These are phyloP conservation scores for Triangularia verruculosa DNA, from an alignment of 2,329 filamentous ascomycete species.

Conservation along the genomic window DNA sequence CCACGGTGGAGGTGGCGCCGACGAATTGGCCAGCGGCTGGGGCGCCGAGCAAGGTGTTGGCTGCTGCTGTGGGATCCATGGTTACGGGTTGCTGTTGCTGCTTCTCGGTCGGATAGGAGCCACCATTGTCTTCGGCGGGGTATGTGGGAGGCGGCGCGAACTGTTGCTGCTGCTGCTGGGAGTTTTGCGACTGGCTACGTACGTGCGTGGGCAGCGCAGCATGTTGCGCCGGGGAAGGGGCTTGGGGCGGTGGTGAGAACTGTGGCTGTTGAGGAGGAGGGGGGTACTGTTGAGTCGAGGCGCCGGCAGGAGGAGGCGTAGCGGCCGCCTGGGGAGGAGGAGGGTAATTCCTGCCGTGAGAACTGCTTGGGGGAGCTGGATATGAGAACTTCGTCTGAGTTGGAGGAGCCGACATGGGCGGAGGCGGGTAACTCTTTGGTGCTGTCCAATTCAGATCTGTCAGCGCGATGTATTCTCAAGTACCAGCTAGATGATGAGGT, in stretches of 20 bases:
- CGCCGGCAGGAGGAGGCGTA: neutral
- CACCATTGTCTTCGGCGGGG: constrained; percentile 26
- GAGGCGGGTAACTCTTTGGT: constrained; percentile 35
- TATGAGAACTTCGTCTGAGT: constrained; percentile 38
- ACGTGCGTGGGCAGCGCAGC: constrained; percentile 37
- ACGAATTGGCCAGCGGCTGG: constrained; percentile 55
- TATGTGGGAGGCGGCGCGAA: constrained; percentile 35
- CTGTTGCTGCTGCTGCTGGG: constrained; percentile 26
- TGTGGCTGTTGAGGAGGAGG: constrained; percentile 34
- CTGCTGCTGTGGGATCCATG: constrained; percentile 31
- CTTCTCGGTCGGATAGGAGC: constrained; percentile 30
- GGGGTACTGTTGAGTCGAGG: constrained; percentile 28
- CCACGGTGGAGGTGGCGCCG: constrained; percentile 55
- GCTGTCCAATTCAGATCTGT: constrained; percentile 1
- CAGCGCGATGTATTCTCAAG: neutral
- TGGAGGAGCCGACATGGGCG: constrained; percentile 37
- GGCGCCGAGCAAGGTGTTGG: constrained; percentile 38
- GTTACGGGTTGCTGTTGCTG: constrained; percentile 23
- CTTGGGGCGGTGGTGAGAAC: constrained; percentile 19
- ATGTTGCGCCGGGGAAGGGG: constrained; percentile 22
- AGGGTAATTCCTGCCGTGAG: constrained; percentile 33
- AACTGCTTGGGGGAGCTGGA: constrained; percentile 31
- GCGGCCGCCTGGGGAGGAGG: constrained; percentile 32
- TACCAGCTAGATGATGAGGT: neutral
- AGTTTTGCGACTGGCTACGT: constrained; percentile 31